These are phyloP conservation scores for Calocybe gangraenosa DNA, from an alignment of 768 basidiomycete genomes.

Conservation along the genomic window DNA sequence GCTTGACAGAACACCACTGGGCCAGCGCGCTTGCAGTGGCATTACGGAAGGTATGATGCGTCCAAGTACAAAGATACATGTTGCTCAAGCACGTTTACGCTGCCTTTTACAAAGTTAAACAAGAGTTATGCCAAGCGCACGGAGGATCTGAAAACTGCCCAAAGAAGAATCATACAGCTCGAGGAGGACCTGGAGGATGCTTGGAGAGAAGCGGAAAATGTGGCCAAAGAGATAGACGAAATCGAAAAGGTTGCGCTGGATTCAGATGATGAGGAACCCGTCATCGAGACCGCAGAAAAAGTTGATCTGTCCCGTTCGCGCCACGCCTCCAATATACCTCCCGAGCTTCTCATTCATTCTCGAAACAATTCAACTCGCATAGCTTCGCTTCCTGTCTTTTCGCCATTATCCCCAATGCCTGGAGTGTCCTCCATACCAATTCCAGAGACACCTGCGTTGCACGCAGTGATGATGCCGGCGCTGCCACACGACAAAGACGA, in stretches of 20 bases:
- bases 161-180: constrained; percentile 47
- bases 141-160: constrained; percentile 47
- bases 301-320: constrained; percentile 33
- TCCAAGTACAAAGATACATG: not conserved
- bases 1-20: constrained; percentile 61
- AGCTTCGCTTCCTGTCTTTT: constrained; percentile 13
- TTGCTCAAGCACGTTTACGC: not conserved
- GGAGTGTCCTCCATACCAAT: constrained; percentile 7
- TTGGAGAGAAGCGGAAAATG: constrained; percentile 71
- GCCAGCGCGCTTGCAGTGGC: constrained; percentile 77
- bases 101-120: constrained; percentile 49
- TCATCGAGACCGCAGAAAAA: constrained; percentile 46
- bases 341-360: constrained; percentile 11
- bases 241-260: constrained; percentile 34
- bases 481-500: constrained; percentile 34
- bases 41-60: constrained; percentile 53
- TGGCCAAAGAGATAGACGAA: constrained; percentile 71
- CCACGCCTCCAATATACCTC: constrained; percentile 12
- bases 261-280: constrained; percentile 26
- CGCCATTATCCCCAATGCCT: constrained; percentile 16
- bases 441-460: not conserved
- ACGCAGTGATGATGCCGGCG: constrained; percentile 4
- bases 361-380: constrained; percentile 10
- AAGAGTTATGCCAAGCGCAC: constrained; percentile 66
- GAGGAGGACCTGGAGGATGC: constrained; percentile 75